Conservation (phyloP, 2,329 filamentous ascomycete genomes). For the Penicillium hesseltinei region DNA sequence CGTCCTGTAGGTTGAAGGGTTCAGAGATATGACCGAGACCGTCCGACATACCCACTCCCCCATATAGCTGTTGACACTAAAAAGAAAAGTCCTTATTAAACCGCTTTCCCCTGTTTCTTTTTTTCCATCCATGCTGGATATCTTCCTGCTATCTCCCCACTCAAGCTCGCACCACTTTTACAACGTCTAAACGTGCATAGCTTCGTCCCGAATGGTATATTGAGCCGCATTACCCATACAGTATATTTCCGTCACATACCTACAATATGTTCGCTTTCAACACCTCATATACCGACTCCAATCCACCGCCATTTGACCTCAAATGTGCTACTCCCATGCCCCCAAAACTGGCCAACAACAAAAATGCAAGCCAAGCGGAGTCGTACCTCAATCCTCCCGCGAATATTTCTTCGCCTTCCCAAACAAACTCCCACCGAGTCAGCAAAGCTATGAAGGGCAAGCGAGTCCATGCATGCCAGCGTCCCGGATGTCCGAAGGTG, state of each 20-base stretch:
- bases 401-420: conserved; percentile 1
- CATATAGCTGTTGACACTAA: neutral
- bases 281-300: neutral
- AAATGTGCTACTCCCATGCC: neutral
- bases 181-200: neutral
- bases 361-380: neutral
- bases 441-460: conserved; percentile 55
- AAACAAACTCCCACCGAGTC: conserved; percentile 34
- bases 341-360: neutral
- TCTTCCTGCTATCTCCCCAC: neutral
- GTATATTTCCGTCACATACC: neutral
- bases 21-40: conserved; percentile 1
- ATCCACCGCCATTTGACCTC: neutral
- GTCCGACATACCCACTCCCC: neutral
- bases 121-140: neutral
- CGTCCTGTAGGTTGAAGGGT: neutral
- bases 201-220: neutral
- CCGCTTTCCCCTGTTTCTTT: neutral
- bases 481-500: conserved; percentile 48
- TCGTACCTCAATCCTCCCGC: neutral
- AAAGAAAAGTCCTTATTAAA: neutral
- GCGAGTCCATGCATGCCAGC: conserved; percentile 49
- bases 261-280: conserved; percentile 1
- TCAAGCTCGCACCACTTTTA: neutral
- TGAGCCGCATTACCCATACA: neutral